Base-by-base conservation (phyloP, 202 grass and related monocot genomes). In the Schoenoplectus tabernaemontani region DNA sequence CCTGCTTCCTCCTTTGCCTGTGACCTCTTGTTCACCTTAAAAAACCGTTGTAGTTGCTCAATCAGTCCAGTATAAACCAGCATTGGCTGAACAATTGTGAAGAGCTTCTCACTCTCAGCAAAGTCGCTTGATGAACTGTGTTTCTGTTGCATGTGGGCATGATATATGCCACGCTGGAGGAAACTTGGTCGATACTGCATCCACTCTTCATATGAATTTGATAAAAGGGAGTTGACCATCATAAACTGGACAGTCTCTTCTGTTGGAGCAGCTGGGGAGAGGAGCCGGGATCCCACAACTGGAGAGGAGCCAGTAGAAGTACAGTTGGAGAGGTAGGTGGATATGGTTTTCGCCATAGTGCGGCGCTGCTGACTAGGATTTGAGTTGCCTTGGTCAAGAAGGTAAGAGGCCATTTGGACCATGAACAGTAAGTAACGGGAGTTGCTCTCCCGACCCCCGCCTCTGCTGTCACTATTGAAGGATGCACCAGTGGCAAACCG, bases 211-310 rank as follows among this genome's bases (percentile, higher is more conserved):
- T 98, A 98, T 2, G 95, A 95, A 79, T 98, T 90, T 0, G 95
- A 92, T 33, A 98, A 77, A 37, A 98, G 89, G 62, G 95, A 98
- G 72, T 90, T 90, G n/a, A 98, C 91, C 95, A 98, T 98, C 95
- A 98, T 98, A 65, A 92, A 98, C 76, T 98, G 95, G 70, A 98
- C 88, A 0, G 89, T 98, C 70, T 98, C 95, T 82, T 98, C 95
- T 0, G 84, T 79, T 9, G 91, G 77, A 57, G 83, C 61, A 59
- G 89, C 51, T 82, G 87, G 89, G 83, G 91, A 43, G 59, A 78
- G 32, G 19, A 87, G 65, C 24, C 86, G 51, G 32, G 89, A 86
- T 59, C 68, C 44, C 19, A 82, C 79, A 22, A 63, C 60, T 9
- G 81, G 70, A 79, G 93, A 86, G 1, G 82, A 28, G 30, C 80